phyloP scores from a whole-genome alignment of 2,329 filamentous ascomycete species.

The Aureobasidium mangrovei region DNA sequence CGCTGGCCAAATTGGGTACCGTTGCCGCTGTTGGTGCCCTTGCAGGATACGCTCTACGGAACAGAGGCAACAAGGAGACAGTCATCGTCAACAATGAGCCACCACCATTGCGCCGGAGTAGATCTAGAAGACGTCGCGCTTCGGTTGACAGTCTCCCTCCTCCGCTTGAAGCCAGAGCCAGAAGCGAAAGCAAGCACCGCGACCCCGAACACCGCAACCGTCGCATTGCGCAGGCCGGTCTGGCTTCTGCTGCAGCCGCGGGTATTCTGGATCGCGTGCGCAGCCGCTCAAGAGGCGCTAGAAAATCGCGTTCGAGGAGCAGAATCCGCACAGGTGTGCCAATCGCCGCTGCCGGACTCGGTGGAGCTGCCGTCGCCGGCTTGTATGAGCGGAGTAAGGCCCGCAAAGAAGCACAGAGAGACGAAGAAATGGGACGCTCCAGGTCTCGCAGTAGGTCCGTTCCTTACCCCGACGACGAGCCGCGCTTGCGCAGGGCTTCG shows the following conservation, averaged over 20 bases:
- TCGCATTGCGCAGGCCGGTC: constrained; percentile 52
- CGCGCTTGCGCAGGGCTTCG: constrained; percentile 30
- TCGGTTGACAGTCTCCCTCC: constrained; percentile 27
- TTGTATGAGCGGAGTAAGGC: constrained; percentile 56
- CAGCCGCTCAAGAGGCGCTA: constrained; percentile 48
- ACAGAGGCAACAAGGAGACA: constrained; percentile 41
- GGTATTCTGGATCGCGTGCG: constrained; percentile 51
- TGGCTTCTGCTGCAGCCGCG: constrained; percentile 53
- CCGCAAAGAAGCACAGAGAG: constrained; percentile 47
- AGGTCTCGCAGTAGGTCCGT: constrained; percentile 37
- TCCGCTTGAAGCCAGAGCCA: constrained; percentile 18
- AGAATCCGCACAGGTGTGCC: constrained; percentile 49
- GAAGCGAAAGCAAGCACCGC: constrained; percentile 33
- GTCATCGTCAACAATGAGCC: constrained; percentile 38
- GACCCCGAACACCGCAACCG: constrained; percentile 47
- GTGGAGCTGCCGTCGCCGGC: constrained; percentile 52
- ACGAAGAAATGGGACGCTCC: constrained; percentile 30
- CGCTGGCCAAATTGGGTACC: constrained; percentile 50
- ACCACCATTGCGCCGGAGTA: constrained; percentile 32
- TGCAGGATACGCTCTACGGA: constrained; percentile 44
- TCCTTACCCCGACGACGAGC: constrained; percentile 32
- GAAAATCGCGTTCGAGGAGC: constrained; percentile 36
- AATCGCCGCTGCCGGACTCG: constrained; percentile 52
- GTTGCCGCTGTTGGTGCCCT: constrained; percentile 52
- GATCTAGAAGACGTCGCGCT: constrained; percentile 36